These are phyloP conservation scores for Parathielavia hyrcaniae DNA, from an alignment of 495 filamentous ascomycete species.

Conservation along the genomic window DNA sequence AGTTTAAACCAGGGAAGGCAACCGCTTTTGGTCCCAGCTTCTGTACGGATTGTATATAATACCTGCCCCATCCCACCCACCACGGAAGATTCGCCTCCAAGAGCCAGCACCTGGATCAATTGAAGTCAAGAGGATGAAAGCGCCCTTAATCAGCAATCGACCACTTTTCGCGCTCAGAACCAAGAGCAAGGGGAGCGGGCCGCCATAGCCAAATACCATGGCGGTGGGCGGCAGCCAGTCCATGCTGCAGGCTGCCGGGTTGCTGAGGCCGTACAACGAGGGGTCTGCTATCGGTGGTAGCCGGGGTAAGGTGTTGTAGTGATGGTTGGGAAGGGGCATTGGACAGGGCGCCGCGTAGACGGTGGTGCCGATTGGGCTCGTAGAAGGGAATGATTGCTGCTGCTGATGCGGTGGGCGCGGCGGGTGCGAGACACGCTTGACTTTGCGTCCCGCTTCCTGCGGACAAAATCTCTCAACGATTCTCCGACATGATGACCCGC, in stretches of 20 bases:
- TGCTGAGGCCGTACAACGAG: conserved; percentile 23
- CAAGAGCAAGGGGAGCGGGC: too few relatives aligned
- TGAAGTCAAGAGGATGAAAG: too few relatives aligned
- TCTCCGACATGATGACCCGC: too few relatives aligned
- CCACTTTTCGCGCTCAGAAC: too few relatives aligned
- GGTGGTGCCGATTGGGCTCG: conserved; percentile 4
- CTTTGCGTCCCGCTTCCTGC: conserved; percentile 65
- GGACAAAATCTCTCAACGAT: too few relatives aligned
- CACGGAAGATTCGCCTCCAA: too few relatives aligned
- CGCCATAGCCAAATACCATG: conserved; percentile 6
- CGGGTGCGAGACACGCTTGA: conserved; percentile 19
- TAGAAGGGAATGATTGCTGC: conserved; percentile 2
- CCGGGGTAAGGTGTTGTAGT: conserved; percentile 10
- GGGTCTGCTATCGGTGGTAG: not conserved
- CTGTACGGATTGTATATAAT: too few relatives aligned
- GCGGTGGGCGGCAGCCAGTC: conserved; percentile 25
- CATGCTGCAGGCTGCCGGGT: conserved; percentile 29
- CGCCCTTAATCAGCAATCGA: too few relatives aligned
- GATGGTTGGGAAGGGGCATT: conserved; percentile 4
- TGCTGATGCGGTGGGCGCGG: not conserved
- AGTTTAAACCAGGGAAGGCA: too few relatives aligned
- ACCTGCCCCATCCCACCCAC: too few relatives aligned
- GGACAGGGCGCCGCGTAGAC: conserved; percentile 19
- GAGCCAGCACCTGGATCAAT: too few relatives aligned
- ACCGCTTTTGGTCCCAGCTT: too few relatives aligned